Base-by-base conservation (phyloP, 306 rosid species). In the Bauhinia variegata region DNA sequence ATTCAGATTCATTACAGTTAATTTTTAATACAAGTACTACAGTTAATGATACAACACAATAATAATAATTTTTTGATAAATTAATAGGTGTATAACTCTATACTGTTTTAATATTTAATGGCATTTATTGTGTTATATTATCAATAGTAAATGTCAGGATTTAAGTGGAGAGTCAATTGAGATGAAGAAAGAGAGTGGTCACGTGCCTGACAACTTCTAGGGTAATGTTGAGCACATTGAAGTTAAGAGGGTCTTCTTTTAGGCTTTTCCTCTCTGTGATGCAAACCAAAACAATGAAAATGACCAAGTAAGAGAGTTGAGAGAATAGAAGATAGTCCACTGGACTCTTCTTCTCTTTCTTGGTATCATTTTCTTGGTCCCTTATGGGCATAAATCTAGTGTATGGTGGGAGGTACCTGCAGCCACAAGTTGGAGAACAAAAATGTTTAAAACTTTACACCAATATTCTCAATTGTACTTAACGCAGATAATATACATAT, bases 161-260 rank as follows among this genome's bases (percentile, higher is more conserved):
- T n/a, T n/a, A n/a, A n/a, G n/a, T n/a, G n/a, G n/a, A n/a, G n/a
- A n/a, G n/a, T n/a, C n/a, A n/a, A n/a, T n/a, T n/a, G 41, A 53
- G 4, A 38, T n/a, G 4, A 8, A 17, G 13, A 23, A 19, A 48
- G 15, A 48, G 48, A 16, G 4, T n/a, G n/a, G n/a, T 36, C 41
- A 41, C 54, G 43, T 31, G 76, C 95, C 88, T 80, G 36, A 71
- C 60, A 0, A 89, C 92, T 82, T 89, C 98, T 2, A 84, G 1
- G 65, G 82, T 68, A 55, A 92, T 73, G 75, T 70, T 84, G 18
- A 89, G 32, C 0, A 85, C 82, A 33, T 55, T 89, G n/a, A 89
- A 89, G 70, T 89, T 91, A 71, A 92, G 84, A 2, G 91, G 91
- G 41, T 89, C 98, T 7, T 86, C 78, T 63, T 60, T 89, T 41